These are phyloP conservation scores for Digitaria exilis DNA, from an alignment of 202 grass and related monocot species.

Conservation along the genomic window DNA sequence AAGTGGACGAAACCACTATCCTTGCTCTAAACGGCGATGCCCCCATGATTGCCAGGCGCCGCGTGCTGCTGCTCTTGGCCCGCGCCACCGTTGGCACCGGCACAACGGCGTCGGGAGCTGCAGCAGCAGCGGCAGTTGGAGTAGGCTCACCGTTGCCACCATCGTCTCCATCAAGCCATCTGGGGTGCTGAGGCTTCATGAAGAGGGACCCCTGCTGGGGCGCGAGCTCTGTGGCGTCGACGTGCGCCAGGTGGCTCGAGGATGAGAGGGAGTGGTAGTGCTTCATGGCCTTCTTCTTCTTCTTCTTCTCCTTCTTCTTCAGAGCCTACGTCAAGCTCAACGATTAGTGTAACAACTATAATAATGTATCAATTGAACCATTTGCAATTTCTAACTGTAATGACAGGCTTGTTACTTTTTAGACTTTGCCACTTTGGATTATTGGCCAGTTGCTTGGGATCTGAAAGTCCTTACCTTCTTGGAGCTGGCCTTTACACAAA, in stretches of 20 bases:
- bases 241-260: not conserved
- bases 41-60: not conserved
- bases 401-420: not conserved
- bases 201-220: slow-evolving; percentile 33
- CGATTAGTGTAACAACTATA: not conserved
- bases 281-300: slow-evolving; percentile 55
- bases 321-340: slow-evolving; percentile 26
- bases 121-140: no score
- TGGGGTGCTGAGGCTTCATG: slow-evolving; percentile 44
- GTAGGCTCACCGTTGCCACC: not conserved
- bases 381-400: not conserved
- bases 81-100: slow-evolving; percentile 10
- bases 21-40: not conserved
- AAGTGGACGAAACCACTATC: no score
- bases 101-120: no score
- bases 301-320: no score
- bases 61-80: not conserved
- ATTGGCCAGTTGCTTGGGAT: not conserved
- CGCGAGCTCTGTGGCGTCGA: not conserved
- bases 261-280: slow-evolving; percentile 59
- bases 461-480: not conserved
- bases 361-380: not conserved
- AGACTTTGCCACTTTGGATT: not conserved
- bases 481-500: not conserved
- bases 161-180: not conserved